Evolutionary conservation across 176 grass and related monocot genomes (phyloP), one percentile per base, ranked within the genome.

Genomic region (Cocos nucifera): DNA sequence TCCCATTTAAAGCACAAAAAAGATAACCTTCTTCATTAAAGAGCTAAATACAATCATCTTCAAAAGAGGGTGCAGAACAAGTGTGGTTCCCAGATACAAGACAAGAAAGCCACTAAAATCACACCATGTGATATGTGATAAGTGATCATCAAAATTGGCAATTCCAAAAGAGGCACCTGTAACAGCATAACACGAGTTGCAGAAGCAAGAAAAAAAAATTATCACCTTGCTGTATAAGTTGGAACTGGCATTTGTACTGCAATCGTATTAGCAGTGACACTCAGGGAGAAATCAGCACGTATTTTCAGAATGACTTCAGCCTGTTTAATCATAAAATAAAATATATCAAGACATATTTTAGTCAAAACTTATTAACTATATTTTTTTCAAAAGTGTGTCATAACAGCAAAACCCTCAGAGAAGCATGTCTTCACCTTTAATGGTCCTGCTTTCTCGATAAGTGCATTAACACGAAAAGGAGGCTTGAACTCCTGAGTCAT

Each of bases 401-500:
- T 14, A 9, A 44, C 9, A 44, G 35, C 9, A 44, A 44, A 44
- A 44, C 14, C 35, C 8, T 14, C 10, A 75, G 15, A 44, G 7
- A 21, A 56, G 65, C 8, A 56, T 48, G n/a, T 22, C 16, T 66
- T 52, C 67, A 98, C 93, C 81, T 77, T 89, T 26, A 81, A 80
- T 49, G 75, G 69, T 22, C 93, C 93, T 18, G 84, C 93, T 92
- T 98, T 84, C 81, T 98, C 93, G 81, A 98, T 98, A 54, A 98
- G 64, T 49, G 82, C 76, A 5, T 84, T 98, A 53, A 98, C 77
- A 10, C 71, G 79, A 64, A 98, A 98, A 16, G 94, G 84, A 0
- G 94, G 88, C 76, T 92, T 92, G 76, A 92, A 98, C 77, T 98
- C 94, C 70, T 86, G 94, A 80, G 94, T 98, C 71, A 88, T 86